phyloP scores from a whole-genome alignment of 441 rosid species.

The Adansonia rubrostipa region DNA sequence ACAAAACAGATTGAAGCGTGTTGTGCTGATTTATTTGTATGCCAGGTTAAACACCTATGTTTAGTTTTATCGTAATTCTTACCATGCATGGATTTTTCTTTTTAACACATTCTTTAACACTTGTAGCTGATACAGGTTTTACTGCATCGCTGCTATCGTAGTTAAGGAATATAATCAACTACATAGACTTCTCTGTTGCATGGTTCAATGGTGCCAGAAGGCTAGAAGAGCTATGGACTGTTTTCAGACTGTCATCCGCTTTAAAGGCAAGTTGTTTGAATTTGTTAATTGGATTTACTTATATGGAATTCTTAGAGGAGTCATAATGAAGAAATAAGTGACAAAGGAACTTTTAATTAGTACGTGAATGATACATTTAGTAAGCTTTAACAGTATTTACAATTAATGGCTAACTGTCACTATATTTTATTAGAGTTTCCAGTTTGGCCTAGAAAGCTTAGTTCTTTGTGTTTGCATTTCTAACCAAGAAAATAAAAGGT shows the following conservation, averaged over 20 bases:
- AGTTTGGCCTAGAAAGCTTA: background rate
- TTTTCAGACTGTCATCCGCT: slow-evolving; percentile 2
- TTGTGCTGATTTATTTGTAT: slow-evolving; percentile 13
- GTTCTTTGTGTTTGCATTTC: background rate
- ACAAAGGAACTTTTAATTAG: background rate
- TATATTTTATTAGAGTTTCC: background rate
- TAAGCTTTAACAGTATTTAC: background rate
- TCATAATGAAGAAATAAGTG: background rate
- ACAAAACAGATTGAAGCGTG: background rate
- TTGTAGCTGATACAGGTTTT: slow-evolving; percentile 41
- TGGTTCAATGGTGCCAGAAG: slow-evolving; percentile 5
- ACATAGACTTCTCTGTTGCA: slow-evolving; percentile 34
- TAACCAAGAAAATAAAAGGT: background rate
- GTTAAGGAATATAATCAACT: slow-evolving; percentile 24
- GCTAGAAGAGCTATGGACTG: slow-evolving; percentile 12
- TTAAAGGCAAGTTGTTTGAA: slow-evolving; percentile 14
- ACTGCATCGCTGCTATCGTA: slow-evolving; percentile 32
- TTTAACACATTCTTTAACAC: slow-evolving; percentile 17
- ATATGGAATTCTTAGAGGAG: background rate
- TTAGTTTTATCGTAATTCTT: slow-evolving; percentile 10
- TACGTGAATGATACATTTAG: background rate
- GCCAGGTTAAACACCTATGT: background rate
- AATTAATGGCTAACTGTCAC: background rate
- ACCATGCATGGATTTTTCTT: background rate
- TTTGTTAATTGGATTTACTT: background rate